These are phyloP conservation scores for Tulasnella sp. DNA, from an alignment of 768 basidiomycete species.

Conservation along the genomic window DNA sequence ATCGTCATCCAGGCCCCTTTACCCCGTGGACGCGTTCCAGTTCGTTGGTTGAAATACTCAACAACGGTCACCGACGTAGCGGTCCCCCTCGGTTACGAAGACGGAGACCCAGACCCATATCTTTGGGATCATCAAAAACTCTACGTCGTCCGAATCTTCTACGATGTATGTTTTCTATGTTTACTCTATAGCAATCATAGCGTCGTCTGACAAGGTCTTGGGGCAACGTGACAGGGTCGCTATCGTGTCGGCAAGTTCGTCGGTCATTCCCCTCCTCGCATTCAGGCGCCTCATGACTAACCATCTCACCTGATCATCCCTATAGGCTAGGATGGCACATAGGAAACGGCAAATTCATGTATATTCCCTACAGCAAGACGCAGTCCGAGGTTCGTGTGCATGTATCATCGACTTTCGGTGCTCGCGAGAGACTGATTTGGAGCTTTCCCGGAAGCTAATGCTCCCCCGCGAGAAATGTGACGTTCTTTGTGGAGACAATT, in stretches of 20 bases:
- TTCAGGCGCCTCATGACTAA: too few relatives aligned
- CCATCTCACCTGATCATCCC: too few relatives aligned
- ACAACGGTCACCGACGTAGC: conserved; percentile 10
- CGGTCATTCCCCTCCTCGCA: neutral
- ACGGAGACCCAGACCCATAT: neutral
- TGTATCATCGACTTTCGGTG: too few relatives aligned
- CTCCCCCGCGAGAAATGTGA: neutral
- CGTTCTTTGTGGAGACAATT: conserved; percentile 20
- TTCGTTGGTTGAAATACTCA: neutral
- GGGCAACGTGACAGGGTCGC: neutral
- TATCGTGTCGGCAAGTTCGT: neutral
- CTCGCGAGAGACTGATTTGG: neutral
- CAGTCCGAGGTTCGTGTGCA: neutral
- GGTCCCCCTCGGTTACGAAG: conserved; percentile 20
- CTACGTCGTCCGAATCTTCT: conserved; percentile 14
- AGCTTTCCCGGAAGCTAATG: neutral
- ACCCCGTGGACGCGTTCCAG: neutral
- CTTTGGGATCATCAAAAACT: conserved; percentile 6
- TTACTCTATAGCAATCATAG: neutral
- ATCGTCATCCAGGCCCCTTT: neutral
- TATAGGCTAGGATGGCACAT: neutral
- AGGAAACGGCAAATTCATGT: neutral
- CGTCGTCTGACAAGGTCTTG: neutral
- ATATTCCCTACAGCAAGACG: neutral
- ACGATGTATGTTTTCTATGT: neutral